phyloP scores from a whole-genome alignment of 306 rosid genomes.

The Abrus precatorius region DNA sequence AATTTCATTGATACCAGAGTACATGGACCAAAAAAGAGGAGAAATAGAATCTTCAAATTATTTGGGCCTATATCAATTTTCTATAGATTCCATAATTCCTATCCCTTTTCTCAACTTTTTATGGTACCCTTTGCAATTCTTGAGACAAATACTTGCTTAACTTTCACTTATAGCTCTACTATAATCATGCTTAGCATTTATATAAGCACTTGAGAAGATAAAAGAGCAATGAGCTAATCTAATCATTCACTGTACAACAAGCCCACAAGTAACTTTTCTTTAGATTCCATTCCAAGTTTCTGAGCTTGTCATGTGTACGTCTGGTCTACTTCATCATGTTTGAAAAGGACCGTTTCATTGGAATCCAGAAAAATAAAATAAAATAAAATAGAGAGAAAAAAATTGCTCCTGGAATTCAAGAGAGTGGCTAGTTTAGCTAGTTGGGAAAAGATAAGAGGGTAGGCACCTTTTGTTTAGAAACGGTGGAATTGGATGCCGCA shows the following conservation, averaged over 20 bases:
- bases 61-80: constrained; percentile 46
- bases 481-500: constrained; percentile 55
- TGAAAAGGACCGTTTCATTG: constrained; percentile 41
- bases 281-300: constrained; percentile 54
- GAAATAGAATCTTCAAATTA: constrained; percentile 53
- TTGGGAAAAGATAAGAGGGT: constrained; percentile 32
- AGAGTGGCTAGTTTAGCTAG: constrained; percentile 32
- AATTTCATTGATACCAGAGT: constrained; percentile 38
- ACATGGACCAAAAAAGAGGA: constrained; percentile 30
- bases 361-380: constrained; percentile 17
- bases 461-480: constrained; percentile 43
- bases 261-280: constrained; percentile 27
- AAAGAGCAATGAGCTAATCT: constrained; percentile 20
- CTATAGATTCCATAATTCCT: constrained; percentile 50
- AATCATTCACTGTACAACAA: constrained; percentile 13
- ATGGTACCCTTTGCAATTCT: constrained; percentile 38
- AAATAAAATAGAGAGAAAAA: neutral
- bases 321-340: constrained; percentile 46
- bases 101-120: constrained; percentile 33
- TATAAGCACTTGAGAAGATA: neutral
- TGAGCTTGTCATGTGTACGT: constrained; percentile 44
- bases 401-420: constrained; percentile 28
- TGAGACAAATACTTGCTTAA: constrained; percentile 36
- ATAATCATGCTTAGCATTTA: constrained; percentile 12
- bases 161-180: constrained; percentile 42